Evolutionary conservation across 2,329 filamentous ascomycete species (phyloP).

Genomic region (Aureobasidium sp.): DNA sequence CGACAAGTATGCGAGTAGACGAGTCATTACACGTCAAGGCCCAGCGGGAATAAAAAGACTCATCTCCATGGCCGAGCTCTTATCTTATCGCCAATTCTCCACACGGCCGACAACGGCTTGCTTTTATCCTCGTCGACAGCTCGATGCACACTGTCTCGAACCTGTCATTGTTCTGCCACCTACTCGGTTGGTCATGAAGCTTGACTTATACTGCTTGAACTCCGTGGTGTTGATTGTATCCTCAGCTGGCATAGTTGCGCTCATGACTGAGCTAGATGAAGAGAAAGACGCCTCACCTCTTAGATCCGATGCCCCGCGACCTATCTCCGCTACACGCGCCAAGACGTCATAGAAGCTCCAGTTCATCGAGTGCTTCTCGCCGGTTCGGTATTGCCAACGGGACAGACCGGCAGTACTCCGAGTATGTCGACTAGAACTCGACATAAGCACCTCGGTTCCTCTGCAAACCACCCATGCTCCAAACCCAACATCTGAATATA

Average conservation of each 20-base stretch:
- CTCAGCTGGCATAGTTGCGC: too few relatives aligned
- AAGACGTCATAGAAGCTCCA: slow-evolving; percentile 16
- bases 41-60: slow-evolving; percentile 1
- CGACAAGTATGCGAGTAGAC: neutral
- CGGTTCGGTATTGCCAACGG: neutral
- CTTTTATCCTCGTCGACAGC: neutral
- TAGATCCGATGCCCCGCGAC: neutral
- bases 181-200: too few relatives aligned
- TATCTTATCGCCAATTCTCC: slow-evolving; percentile 12
- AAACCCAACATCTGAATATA: neutral
- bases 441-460: neutral
- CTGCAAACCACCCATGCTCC: neutral
- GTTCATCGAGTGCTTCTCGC: neutral
- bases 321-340: slow-evolving; percentile 4
- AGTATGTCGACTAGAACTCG: neutral
- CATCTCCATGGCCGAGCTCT: neutral
- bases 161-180: neutral
- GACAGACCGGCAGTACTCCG: neutral
- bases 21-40: neutral
- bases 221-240: too few relatives aligned
- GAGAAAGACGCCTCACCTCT: neutral
- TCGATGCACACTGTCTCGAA: neutral
- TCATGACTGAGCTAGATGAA: neutral
- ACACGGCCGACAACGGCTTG: neutral
- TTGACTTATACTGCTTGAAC: too few relatives aligned